Base-by-base conservation (phyloP, 148 eudicot species). In the Suaeda aralocaspica region DNA sequence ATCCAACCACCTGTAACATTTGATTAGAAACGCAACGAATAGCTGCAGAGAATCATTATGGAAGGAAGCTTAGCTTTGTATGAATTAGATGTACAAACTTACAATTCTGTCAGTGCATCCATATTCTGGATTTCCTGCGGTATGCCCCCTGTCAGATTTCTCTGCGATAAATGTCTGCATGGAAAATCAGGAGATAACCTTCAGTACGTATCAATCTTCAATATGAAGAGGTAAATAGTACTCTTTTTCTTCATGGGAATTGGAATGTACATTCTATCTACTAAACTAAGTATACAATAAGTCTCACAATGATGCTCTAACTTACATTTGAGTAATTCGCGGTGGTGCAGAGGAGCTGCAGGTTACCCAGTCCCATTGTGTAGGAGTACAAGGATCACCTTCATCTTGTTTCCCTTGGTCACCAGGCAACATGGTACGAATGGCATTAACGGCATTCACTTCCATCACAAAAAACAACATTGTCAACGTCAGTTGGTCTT, bases 301-400 rank as follows among this genome's bases (percentile, higher is more conserved):
- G 36, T 36, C 61, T 63, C 24, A 21, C 50, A 19, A 24, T 15
- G 65, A 11, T 58, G 29, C 22, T 73, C 51, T 19, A 67, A 82
- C 97, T 91, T 75, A 91, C 97, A 94, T 79, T 80, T 84, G 81
- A 68, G 91, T 83, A 50, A 94, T 83, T 74, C 93, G 84, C 39
- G 96, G 93, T 67, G 96, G 93, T 66, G 74, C 61, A 25, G 76
- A 72, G 33, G 84, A 69, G 87, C 93, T 89, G 80, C 99, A 94
- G 61, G 62, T 72, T 69, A 91, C 91, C 97, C 99, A 94, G 19
- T 83, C 89, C 99, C 99, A 94, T 28, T 49, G 82, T 52, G 75
- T 81, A 14, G 99, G 99, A 48, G 81, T 77, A 79, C 99, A 94
- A 69, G 97, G 97, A 81, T 94, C 99, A 4, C 99, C 97, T 52